These are phyloP conservation scores for Ajuga reptans DNA, from an alignment of 305 asterid genomes.

Conservation along the genomic window DNA sequence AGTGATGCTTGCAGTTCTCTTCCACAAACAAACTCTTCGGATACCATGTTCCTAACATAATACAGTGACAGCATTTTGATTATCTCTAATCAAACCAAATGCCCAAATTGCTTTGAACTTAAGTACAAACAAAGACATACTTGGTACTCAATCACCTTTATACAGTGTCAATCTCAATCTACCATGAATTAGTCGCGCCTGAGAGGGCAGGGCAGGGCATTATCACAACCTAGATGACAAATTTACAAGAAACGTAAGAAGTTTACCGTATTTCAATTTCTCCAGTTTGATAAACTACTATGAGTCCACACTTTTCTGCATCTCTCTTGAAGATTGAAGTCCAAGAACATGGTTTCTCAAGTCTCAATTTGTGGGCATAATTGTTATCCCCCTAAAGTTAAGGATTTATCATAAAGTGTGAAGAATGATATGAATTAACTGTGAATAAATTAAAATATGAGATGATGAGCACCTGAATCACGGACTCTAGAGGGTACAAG, in stretches of 20 bases:
- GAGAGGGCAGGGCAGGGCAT: not conserved
- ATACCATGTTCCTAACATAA: not conserved
- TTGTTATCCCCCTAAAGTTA: slow-evolving; percentile 46
- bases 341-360: slow-evolving; percentile 75
- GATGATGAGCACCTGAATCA: slow-evolving; percentile 48
- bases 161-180: slow-evolving; percentile 2
- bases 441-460: slow-evolving; percentile 12
- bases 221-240: slow-evolving; percentile 8
- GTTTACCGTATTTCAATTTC: slow-evolving; percentile 71
- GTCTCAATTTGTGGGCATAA: slow-evolving; percentile 40
- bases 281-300: slow-evolving; percentile 70
- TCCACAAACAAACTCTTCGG: not conserved
- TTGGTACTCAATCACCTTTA: not conserved
- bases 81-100: not conserved
- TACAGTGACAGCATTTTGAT: not conserved
- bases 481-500: slow-evolving; percentile 43
- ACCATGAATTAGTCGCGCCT: slow-evolving; percentile 3
- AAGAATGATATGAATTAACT: not conserved
- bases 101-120: not conserved
- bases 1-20: not conserved
- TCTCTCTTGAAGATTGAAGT: slow-evolving; percentile 51
- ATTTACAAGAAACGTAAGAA: not conserved
- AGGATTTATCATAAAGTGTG: slow-evolving; percentile 24
- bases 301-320: slow-evolving; percentile 43
- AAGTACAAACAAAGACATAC: not conserved